Conservation (phyloP, 352 stramenopile species). For the Proteromonas lacertae region DNA sequence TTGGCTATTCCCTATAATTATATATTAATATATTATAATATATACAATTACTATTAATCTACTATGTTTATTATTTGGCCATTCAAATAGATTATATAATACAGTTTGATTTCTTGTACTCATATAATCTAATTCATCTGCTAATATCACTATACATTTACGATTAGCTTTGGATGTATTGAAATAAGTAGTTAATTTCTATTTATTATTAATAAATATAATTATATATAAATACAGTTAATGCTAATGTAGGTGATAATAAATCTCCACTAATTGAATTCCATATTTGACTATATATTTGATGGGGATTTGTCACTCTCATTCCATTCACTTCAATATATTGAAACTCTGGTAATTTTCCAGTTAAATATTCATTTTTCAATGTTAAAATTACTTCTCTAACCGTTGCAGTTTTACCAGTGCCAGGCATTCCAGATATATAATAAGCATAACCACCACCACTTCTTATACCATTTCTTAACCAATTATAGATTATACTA, state of each 20-base stretch:
- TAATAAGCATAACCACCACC: neutral
- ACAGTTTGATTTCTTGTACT: conserved; percentile 17
- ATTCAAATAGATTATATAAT: conserved; percentile 20
- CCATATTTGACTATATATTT: conserved; percentile 2
- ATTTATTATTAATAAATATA: too few relatives aligned
- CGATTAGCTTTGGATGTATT: neutral
- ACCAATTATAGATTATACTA: neutral
- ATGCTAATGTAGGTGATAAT: neutral
- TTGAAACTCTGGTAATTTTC: conserved; percentile 7
- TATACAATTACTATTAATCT: neutral
- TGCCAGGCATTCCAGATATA: conserved; percentile 7
- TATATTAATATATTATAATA: conserved; percentile 4
- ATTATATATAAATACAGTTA: too few relatives aligned
- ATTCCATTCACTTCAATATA: conserved; percentile 18
- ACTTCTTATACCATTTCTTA: neutral
- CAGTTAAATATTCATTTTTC: neutral
- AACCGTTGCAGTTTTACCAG: conserved; percentile 19
- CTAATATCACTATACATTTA: conserved; percentile 9
- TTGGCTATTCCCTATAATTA: conserved; percentile 19
- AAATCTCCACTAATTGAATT: neutral
- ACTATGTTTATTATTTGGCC: conserved; percentile 6
- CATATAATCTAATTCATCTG: conserved; percentile 20
- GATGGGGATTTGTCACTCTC: conserved; percentile 8
- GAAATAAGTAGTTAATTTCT: conserved; percentile 5
- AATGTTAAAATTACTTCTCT: conserved; percentile 8